Base-by-base conservation (phyloP, 2,329 filamentous ascomycete genomes). In the Ophiostoma pallidulum region DNA sequence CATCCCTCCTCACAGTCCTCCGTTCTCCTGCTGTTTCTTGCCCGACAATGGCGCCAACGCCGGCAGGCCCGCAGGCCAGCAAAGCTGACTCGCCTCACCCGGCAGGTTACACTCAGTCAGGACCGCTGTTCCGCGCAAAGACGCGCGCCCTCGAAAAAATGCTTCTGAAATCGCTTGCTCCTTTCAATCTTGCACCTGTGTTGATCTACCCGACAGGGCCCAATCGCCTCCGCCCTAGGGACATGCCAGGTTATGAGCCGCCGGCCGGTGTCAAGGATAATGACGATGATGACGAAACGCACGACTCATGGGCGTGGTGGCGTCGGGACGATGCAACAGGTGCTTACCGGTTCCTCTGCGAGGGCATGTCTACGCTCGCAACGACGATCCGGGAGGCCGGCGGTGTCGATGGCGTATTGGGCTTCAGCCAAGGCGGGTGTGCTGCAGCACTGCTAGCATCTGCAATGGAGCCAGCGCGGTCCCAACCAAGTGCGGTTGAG, bases 91-190 rank as follows among this genome's bases (percentile, higher is more conserved):
- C 36, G 14, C 24, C 24, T 19, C 20, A n/a, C 44, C 33, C 38
- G 32, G 10, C 48, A 82, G 85, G 91, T 65, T 96, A 82, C 75
- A 95, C 91, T 8, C 91, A 97, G 72, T 94, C 86, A 24, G 89
- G 90, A 4, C 66, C 82, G 4, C 72, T 89, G 53, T 96, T 96
- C 76, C 83, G 80, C 62, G 78, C 83, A 64, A 96, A 96, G 70
- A 94, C 87, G 39, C 86, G 88, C 63, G 87, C 87, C 10, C 72
- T 96, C 1, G 80, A 89, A 58, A 95, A 96, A 65, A 71, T 82
- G 46, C 75, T 96, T 49, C 65, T 71, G 51, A 95, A 94, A 61
- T 69, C 78, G 24, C 84, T 96, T 53, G 65, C 74, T 2, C 74
- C 81, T 38, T 66, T 75, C 47, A 69, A 70, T 56, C 62, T 77